Percentiles rank a stretch among this genome's conserved stretches.
These are phyloP conservation scores for Pseudogymnoascus sp. DNA, from an alignment of 2,329 filamentous ascomycete species.

Conservation along the genomic window DNA sequence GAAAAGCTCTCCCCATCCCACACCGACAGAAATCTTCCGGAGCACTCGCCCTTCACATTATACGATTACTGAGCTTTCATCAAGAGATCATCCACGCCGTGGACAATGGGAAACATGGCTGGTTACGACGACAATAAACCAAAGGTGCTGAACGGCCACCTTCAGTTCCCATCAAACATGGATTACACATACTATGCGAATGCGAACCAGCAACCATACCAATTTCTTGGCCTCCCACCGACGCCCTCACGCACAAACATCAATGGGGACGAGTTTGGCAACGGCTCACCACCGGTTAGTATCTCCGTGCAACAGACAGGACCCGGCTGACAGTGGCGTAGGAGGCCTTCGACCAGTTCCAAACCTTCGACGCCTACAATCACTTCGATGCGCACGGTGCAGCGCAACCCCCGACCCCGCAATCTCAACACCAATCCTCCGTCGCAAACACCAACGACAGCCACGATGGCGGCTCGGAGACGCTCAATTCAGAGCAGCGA, in stretches of 20 bases:
- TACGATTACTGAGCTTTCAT: neutral
- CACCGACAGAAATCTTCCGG: neutral
- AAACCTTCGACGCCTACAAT: conserved; percentile 24
- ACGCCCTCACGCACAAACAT: conserved; percentile 31
- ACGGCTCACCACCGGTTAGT: conserved; percentile 34
- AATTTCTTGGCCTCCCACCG: conserved; percentile 40
- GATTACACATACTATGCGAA: conserved; percentile 49
- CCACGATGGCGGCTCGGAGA: neutral
- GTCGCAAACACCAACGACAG: conserved; percentile 8
- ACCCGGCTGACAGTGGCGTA: conserved; percentile 13
- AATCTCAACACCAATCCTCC: conserved; percentile 24
- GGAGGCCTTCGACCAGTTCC: conserved; percentile 26
- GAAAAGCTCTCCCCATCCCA: neutral
- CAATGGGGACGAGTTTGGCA: conserved; percentile 39
- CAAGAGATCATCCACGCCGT: neutral
- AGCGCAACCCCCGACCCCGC: conserved; percentile 21
- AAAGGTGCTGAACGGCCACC: neutral
- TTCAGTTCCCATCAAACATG: conserved; percentile 33
- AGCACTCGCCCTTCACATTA: neutral
- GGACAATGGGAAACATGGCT: neutral
- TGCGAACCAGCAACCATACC: conserved; percentile 39
- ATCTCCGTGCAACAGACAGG: conserved; percentile 20
- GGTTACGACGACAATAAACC: neutral
- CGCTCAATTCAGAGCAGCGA: conserved; percentile 18
- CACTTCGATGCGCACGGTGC: conserved; percentile 20